phyloP scores from a whole-genome alignment of 2,329 filamentous ascomycete species.

The Byssochlamys sp. region DNA sequence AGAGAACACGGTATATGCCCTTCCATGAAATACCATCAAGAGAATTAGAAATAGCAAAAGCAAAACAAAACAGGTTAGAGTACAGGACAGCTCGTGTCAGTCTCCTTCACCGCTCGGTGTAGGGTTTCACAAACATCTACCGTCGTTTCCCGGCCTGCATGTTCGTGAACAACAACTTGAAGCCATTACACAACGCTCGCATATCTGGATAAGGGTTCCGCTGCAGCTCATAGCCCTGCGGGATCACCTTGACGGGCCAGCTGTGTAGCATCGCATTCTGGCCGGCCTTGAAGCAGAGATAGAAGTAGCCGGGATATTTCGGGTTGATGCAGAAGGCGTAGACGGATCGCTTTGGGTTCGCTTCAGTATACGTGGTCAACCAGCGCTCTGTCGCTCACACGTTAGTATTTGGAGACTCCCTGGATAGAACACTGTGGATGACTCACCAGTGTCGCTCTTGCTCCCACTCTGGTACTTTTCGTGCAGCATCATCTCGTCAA shows the following conservation, averaged over 20 bases:
- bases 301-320: constrained; percentile 88
- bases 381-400: constrained; percentile 61
- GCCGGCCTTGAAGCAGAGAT: constrained; percentile 90
- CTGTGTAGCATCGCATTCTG: constrained; percentile 61
- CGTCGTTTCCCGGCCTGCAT: constrained; percentile 38
- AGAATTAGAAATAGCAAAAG: constrained; percentile 7
- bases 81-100: constrained; percentile 8
- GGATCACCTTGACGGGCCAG: constrained; percentile 82
- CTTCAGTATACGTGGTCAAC: constrained; percentile 90
- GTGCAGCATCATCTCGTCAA: constrained; percentile 87
- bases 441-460: constrained; percentile 73
- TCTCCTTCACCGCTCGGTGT: not conserved
- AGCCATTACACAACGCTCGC: constrained; percentile 89
- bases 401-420: constrained; percentile 2
- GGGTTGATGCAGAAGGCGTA: constrained; percentile 94
- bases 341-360: constrained; percentile 84
- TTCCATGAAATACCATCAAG: not conserved
- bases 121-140: constrained; percentile 4
- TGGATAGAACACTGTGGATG: constrained; percentile 2
- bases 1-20: not conserved
- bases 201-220: constrained; percentile 88
- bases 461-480: constrained; percentile 85
- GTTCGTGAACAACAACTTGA: constrained; percentile 74
- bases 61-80: constrained; percentile 13
- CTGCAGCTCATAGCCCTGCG: constrained; percentile 84